Evolutionary conservation across 768 basidiomycete genomes (phyloP).

Genomic region (Russula sp.): DNA sequence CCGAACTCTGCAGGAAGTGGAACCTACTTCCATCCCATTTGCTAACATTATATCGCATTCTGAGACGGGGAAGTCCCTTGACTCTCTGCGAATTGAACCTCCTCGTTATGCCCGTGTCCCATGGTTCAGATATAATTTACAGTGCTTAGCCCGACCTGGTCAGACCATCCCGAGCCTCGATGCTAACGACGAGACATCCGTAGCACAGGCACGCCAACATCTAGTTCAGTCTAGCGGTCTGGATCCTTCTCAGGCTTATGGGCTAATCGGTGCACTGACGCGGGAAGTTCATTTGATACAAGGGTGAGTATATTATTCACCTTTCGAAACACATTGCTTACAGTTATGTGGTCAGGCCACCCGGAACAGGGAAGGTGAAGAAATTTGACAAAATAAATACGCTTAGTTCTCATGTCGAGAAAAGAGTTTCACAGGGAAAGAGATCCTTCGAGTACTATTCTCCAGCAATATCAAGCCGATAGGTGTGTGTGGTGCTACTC

Average conservation of each 20-base stretch:
- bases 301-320: slow-evolving; percentile 45
- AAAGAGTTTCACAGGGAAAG: slow-evolving; percentile 65
- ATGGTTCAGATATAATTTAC: slow-evolving; percentile 54
- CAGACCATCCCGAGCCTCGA: slow-evolving; percentile 39
- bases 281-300: slow-evolving; percentile 67
- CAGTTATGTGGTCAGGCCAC: slow-evolving; percentile 47
- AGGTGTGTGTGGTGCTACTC: slow-evolving; percentile 30
- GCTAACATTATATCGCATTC: slow-evolving; percentile 12
- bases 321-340: neutral
- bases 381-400: neutral
- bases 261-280: slow-evolving; percentile 58
- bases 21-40: slow-evolving; percentile 27
- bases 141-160: slow-evolving; percentile 45
- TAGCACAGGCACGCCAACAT: slow-evolving; percentile 46
- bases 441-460: slow-evolving; percentile 65
- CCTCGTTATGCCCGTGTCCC: slow-evolving; percentile 37
- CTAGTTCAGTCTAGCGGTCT: slow-evolving; percentile 50
- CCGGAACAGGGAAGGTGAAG: slow-evolving; percentile 71
- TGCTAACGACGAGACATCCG: slow-evolving; percentile 43
- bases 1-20: slow-evolving; percentile 21
- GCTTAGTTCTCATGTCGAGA: slow-evolving; percentile 1
- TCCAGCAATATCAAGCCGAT: slow-evolving; percentile 52
- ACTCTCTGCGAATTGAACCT: slow-evolving; percentile 4
- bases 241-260: slow-evolving; percentile 69
- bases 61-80: neutral